phyloP scores from a whole-genome alignment of 257 asterid species.

The Solanum dulcamara region DNA sequence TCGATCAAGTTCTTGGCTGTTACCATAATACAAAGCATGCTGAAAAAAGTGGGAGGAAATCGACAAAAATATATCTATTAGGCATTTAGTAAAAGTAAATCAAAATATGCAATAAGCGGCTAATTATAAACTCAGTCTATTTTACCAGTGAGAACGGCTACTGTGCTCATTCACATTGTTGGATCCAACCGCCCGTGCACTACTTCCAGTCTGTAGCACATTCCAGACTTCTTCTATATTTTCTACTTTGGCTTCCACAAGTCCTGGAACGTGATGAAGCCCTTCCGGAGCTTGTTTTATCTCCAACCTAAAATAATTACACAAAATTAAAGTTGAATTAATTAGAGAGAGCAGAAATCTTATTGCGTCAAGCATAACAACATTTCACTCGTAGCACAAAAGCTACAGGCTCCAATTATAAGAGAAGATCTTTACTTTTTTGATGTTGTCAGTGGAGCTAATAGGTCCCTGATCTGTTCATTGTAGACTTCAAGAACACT shows the following conservation, averaged over 20 bases:
- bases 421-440: constrained; percentile 46
- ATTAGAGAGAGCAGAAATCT: not conserved
- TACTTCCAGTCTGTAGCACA: constrained; percentile 89
- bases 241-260: constrained; percentile 82
- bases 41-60: constrained; percentile 9
- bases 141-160: constrained; percentile 98
- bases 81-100: not conserved
- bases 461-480: constrained; percentile 86
- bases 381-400: not conserved
- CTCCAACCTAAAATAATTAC: constrained; percentile 53
- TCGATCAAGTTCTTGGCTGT: constrained; percentile 59
- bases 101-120: not conserved
- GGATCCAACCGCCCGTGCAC: constrained; percentile 89
- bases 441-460: constrained; percentile 55
- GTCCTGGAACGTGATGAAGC: constrained; percentile 79
- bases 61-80: not conserved
- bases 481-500: constrained; percentile 98
- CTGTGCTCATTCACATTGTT: constrained; percentile 96
- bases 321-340: not conserved
- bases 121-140: not conserved
- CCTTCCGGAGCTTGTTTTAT: constrained; percentile 97
- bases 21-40: constrained; percentile 91
- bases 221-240: constrained; percentile 74
- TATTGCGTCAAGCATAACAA: not conserved
- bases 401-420: not conserved